Evolutionary conservation across 1,284 basidiomycete species (phyloP).

Genomic region (Pseudozyma hubeiensis): DNA sequence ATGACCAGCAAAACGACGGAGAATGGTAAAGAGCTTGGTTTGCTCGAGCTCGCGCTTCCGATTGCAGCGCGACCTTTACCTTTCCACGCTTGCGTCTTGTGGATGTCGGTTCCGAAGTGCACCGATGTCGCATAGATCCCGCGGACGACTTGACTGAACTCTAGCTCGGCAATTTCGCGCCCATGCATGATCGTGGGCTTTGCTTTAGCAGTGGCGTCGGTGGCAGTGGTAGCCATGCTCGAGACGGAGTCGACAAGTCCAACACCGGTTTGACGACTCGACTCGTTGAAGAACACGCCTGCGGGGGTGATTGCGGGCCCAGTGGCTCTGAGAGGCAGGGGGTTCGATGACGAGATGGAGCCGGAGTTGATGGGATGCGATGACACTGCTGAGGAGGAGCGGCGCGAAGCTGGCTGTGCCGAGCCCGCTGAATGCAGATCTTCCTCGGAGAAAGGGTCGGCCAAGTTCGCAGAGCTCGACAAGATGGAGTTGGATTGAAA

Average conservation of each 20-base stretch:
- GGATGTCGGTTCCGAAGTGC: neutral
- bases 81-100: conserved; percentile 3
- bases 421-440: neutral
- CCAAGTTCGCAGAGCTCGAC: conserved; percentile 52
- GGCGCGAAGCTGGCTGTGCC: neutral
- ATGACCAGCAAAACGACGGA: conserved; percentile 49
- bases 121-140: conserved; percentile 50
- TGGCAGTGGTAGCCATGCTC: conserved; percentile 33
- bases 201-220: conserved; percentile 24
- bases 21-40: neutral
- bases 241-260: conserved; percentile 36
- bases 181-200: conserved; percentile 26
- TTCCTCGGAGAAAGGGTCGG: conserved; percentile 46
- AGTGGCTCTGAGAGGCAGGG: neutral
- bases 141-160: conserved; percentile 58
- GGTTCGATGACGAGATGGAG: neutral
- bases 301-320: neutral
- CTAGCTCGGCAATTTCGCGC: conserved; percentile 58
- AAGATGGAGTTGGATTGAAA: conserved; percentile 26
- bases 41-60: neutral
- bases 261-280: conserved; percentile 8
- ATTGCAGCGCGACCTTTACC: conserved; percentile 18
- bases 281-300: conserved; percentile 11
- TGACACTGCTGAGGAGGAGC: neutral
- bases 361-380: neutral